phyloP scores from a whole-genome alignment of 2,329 filamentous ascomycete species.

The Daldinia sp. region DNA sequence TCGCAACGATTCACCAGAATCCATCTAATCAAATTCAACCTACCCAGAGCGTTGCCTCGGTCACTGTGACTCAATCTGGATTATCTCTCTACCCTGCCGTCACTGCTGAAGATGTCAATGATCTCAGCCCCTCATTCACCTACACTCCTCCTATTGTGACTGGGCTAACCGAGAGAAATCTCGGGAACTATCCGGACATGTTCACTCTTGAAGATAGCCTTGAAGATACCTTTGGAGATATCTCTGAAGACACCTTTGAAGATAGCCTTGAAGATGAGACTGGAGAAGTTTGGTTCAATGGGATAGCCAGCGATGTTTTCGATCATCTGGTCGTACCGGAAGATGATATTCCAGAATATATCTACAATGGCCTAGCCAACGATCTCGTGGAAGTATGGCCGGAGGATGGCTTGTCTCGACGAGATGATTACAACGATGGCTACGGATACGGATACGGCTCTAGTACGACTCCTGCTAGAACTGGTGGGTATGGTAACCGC shows the following conservation, averaged over 20 bases:
- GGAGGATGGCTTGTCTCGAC: background rate
- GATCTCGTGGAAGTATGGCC: background rate
- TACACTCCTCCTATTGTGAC: conserved; percentile 23
- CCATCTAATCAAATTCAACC: background rate
- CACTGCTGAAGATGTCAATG: conserved; percentile 8
- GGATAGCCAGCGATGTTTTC: background rate
- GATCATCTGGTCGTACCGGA: too few species aligned
- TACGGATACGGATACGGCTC: conserved; percentile 24
- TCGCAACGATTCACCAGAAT: conserved; percentile 6
- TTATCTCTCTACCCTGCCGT: background rate
- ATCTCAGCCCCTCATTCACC: background rate
- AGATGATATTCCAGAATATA: too few species aligned
- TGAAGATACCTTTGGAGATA: too few species aligned
- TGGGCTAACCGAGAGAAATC: background rate
- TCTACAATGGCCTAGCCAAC: background rate
- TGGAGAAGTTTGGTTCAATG: too few species aligned
- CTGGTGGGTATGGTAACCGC: conserved; percentile 30
- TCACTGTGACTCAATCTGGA: background rate
- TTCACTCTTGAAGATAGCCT: too few species aligned
- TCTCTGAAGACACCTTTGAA: too few species aligned
- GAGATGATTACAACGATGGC: conserved; percentile 30
- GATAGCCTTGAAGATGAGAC: too few species aligned
- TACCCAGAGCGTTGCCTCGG: background rate
- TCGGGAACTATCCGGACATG: background rate
- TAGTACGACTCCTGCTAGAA: conserved; percentile 4